Percentiles rank a stretch among this genome's conserved stretches.
These are phyloP conservation scores for Puya raimondii DNA, from an alignment of 176 grass and related monocot species.

Conservation along the genomic window DNA sequence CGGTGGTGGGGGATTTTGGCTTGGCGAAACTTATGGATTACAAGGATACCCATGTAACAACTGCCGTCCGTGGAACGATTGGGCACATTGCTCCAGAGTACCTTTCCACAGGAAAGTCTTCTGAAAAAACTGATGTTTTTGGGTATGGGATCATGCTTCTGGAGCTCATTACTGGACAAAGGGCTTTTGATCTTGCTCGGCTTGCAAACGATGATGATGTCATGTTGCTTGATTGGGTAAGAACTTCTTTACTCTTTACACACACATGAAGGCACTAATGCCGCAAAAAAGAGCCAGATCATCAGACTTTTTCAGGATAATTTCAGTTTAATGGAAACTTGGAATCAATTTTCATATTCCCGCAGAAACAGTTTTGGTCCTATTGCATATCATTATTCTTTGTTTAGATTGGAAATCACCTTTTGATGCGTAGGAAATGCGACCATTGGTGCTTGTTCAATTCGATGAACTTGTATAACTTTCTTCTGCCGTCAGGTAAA, in stretches of 20 bases:
- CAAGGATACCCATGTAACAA: constrained; percentile 95
- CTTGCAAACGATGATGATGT: constrained; percentile 88
- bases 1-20: constrained; percentile 25
- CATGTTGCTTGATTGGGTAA: constrained; percentile 93
- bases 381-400: too few relatives aligned
- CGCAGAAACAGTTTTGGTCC: too few relatives aligned
- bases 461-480: not conserved
- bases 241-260: constrained; percentile 1
- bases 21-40: constrained; percentile 41
- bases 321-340: too few relatives aligned
- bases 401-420: too few relatives aligned
- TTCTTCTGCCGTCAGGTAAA: constrained; percentile 40
- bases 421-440: too few relatives aligned
- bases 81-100: constrained; percentile 92
- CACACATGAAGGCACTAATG: not conserved
- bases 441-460: not conserved
- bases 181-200: constrained; percentile 84
- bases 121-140: constrained; percentile 89
- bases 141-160: constrained; percentile 91
- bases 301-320: not conserved
- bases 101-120: constrained; percentile 81
- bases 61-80: constrained; percentile 81
- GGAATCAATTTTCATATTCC: too few relatives aligned
- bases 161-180: constrained; percentile 86
- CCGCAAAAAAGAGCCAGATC: not conserved